Evolutionary conservation across 306 rosid species (phyloP), one percentile per base, ranked within the genome.

Genomic region (Pterocarpus macrocarpus): DNA sequence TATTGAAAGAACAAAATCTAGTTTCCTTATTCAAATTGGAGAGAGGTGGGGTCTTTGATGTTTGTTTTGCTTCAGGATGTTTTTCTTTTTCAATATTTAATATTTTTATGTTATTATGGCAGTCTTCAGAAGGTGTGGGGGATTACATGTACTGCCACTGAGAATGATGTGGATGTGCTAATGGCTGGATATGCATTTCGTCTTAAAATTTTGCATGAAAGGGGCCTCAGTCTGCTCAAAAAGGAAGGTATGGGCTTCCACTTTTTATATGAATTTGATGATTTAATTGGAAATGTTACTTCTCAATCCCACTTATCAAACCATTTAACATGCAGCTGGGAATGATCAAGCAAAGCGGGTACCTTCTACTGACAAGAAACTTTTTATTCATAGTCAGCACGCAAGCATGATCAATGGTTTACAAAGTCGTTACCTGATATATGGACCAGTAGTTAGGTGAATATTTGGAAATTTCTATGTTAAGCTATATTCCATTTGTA

Each of bases 171-270:
- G 74, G 95, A 91, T 81, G 91, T 93, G 65, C 76, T 93, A 50
- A 85, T 86, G 78, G 92, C 93, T 81, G 98, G 99, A 82, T 95
- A 89, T 85, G 99, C 93, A 12, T 95, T 95, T 75, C 96, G 93
- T 79, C 96, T 95, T 80, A 91, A 89, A 85, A 87, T 95, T 79
- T 91, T 90, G 90, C 99, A 95, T 79, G 99, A 95, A 86, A 95
- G 90, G 87, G 97, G 97, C 87, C 93, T 93, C 73, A 86, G 71
- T 80, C 90, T 95, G 87, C 82, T 95, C 85, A 86, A 64, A 44
- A 87, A 64, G 64, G 95, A 90, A 80, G 38, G 98, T 95, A 91
- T 64, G 90, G 58, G 59, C 61, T 82, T 80, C 61, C 2, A 73
- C 56, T 67, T 70, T 55, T 15, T 81, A 41, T 80, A 71, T 75